Evolutionary conservation across 2,329 filamentous ascomycete species (phyloP), one percentile per base, ranked within the genome.

Genomic region (Ascosphaera apis): DNA sequence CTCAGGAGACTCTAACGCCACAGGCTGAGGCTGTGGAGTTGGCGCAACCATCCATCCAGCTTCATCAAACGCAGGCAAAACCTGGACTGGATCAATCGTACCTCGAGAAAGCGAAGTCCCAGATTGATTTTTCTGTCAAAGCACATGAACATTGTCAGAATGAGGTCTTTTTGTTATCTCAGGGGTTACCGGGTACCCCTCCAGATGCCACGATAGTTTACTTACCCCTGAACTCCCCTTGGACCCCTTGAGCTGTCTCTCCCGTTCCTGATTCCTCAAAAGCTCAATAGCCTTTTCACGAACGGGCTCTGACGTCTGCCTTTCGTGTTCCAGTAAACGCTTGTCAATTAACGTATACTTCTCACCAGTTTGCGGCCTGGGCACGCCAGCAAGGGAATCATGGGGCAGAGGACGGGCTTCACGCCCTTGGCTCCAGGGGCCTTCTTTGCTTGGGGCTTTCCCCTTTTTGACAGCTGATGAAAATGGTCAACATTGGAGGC

Each of bases 381-480:
- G 36, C 7, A 38, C 15, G n/a, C 36, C 36, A 34, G 36, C 36
- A 19, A 38, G 18, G 0, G 36, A 33, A 31, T 38, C 31, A 16
- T 17, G 16, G 5, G 36, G 31, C 16, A 38, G 36, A 18, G 36
- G 36, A 15, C 36, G 31, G 15, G 12, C 25, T 25, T 38, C 36
- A 15, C 36, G 33, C 6, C 21, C 36, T 28, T 18, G 25, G 3
- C 31, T 33, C 36, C 36, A 38, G 23, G 32, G 31, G 18, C 18
- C 21, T 35, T 33, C 16, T 35, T 35, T n/a, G 18, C 11, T 25
- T 15, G 31, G 2, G 17, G 12, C 19, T 28, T 38, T 15, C 7
- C 31, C 27, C 13, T 31, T 31, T 31, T 35, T 25, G 6, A 25
- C 21, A 25, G 6, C 21, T 25, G 11, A 6, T 25, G 21, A 25